A percentile compares a stretch with the other conserved stretches of the same genome.
Conservation (phyloP, 345 rosid genomes). For the Carallia brachiata region DNA sequence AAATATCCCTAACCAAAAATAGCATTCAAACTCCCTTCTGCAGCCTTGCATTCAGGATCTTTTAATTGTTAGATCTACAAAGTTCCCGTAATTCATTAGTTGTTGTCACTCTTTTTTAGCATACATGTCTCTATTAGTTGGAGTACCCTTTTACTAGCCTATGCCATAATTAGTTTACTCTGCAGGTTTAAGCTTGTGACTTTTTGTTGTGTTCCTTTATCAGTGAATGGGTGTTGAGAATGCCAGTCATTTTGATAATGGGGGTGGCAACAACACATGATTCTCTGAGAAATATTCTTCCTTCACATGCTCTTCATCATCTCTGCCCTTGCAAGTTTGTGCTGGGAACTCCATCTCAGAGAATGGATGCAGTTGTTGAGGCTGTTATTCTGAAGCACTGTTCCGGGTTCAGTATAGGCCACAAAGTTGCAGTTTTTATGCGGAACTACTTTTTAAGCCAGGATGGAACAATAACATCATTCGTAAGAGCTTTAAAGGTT, state of each 20-base stretch:
- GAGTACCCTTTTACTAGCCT: no score
- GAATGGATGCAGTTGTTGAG: conserved; percentile 79
- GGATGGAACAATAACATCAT: conserved; percentile 88
- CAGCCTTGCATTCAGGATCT: no score
- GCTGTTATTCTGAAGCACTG: conserved; percentile 71
- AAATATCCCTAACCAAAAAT: no score
- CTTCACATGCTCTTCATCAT: conserved; percentile 57
- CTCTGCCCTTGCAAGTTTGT: conserved; percentile 65
- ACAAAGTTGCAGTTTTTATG: conserved; percentile 68
- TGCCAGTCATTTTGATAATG: conserved; percentile 74
- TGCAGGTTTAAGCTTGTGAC: conserved; percentile 1
- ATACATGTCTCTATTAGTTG: no score
- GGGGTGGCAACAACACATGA: conserved; percentile 90
- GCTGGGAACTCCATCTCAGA: conserved; percentile 72
- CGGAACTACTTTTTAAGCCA: conserved; percentile 72
- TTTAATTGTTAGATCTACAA: no score
- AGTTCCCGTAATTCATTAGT: neutral
- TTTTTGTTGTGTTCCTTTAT: conserved; percentile 9
- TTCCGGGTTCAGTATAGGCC: conserved; percentile 71
- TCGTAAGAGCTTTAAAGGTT: conserved; percentile 87
- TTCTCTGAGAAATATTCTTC: conserved; percentile 57
- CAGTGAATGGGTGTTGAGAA: conserved; percentile 86
- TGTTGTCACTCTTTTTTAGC: neutral
- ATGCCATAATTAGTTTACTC: neutral
- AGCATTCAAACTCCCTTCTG: no score